Percentiles rank a stretch among this genome's conserved stretches.
These are phyloP conservation scores for Scytalidium lignicola DNA, from an alignment of 2,329 filamentous ascomycete genomes.

Conservation along the genomic window DNA sequence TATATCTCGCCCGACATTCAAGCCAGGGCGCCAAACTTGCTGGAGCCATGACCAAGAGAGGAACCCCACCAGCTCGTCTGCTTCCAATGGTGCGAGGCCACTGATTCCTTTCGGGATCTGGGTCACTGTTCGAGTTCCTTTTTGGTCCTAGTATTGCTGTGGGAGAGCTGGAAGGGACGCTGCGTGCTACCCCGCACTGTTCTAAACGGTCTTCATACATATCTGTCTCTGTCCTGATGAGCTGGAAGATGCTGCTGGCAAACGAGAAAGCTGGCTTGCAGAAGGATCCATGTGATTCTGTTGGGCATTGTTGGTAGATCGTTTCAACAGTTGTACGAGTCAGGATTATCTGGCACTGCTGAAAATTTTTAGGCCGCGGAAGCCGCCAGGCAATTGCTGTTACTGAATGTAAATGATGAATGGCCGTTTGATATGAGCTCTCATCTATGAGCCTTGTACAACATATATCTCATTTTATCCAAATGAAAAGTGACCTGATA, in stretches of 20 bases:
- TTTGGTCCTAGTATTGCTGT: not conserved
- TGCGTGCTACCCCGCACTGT: not conserved
- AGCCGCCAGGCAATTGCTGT: no score
- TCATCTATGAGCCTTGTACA: no score
- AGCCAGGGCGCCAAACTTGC: not conserved
- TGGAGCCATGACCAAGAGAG: no score
- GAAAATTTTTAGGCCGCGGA: no score
- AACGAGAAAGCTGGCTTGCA: not conserved
- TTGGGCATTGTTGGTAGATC: no score
- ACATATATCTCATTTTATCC: no score
- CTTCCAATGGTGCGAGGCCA: not conserved
- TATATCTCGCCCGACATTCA: not conserved
- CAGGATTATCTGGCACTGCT: no score
- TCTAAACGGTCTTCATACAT: not conserved
- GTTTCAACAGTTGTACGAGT: no score
- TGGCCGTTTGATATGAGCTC: no score
- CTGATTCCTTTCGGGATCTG: not conserved
- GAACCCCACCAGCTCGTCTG: not conserved
- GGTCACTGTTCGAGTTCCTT: not conserved
- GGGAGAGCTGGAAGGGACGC: not conserved
- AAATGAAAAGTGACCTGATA: no score
- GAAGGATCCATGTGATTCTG: no score
- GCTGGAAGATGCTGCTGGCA: not conserved
- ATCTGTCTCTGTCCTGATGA: not conserved
- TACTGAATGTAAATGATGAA: no score